Percentiles rank a stretch among this genome's conserved stretches.
These are phyloP conservation scores for Syzygium malaccense DNA, from an alignment of 441 rosid species.

Conservation along the genomic window DNA sequence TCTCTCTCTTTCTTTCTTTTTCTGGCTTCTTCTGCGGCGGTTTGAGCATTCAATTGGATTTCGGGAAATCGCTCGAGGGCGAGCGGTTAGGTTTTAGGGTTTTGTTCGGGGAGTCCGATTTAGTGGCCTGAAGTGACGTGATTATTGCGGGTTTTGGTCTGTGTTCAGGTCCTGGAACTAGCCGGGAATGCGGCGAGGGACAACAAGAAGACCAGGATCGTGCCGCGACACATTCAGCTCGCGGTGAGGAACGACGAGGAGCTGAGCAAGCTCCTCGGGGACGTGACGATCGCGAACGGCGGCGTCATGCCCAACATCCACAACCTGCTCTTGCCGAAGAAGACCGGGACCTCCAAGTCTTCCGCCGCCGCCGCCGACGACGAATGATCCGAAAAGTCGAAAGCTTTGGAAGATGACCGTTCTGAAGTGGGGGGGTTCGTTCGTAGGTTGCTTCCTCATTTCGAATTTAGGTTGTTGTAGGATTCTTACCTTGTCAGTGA, in stretches of 20 bases:
- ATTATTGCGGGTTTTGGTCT: neutral
- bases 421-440: neutral
- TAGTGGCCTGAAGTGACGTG: neutral
- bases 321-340: slow-evolving; percentile 83
- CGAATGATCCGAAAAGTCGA: slow-evolving; percentile 7
- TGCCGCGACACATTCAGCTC: slow-evolving; percentile 86
- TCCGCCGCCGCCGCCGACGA: slow-evolving; percentile 53
- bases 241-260: slow-evolving; percentile 94
- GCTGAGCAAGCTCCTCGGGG: slow-evolving; percentile 87
- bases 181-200: slow-evolving; percentile 95
- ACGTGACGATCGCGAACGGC: slow-evolving; percentile 88
- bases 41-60: neutral
- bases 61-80: neutral
- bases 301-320: slow-evolving; percentile 98
- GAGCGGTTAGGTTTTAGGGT: neutral
- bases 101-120: neutral
- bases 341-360: slow-evolving; percentile 69
- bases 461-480: neutral
- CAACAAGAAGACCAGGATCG: slow-evolving; percentile 88
- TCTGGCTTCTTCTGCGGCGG: neutral
- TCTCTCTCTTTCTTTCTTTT: too few species aligned
- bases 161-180: slow-evolving; percentile 69
- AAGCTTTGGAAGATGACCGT: neutral
- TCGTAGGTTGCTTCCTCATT: neutral
- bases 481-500: neutral